Conservation (phyloP, 495 filamentous ascomycete genomes). For the Penicillium malachiteum region DNA sequence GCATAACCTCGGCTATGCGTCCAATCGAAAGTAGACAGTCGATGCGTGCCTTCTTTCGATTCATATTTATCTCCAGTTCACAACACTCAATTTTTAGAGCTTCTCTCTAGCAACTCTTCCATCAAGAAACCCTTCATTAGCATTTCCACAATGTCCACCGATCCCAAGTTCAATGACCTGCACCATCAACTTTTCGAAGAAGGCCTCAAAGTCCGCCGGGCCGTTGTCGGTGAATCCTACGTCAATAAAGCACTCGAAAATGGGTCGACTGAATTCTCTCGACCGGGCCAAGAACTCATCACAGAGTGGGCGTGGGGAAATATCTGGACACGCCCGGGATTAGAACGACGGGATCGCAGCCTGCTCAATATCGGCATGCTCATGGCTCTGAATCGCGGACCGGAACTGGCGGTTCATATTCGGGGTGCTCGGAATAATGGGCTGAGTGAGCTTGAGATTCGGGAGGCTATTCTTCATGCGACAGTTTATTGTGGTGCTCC, state of each 20-base stretch:
- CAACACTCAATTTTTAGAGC: not conserved
- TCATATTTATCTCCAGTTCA: no score
- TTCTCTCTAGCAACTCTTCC: not conserved
- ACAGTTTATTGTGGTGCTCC: slow-evolving; percentile 43
- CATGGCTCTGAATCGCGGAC: slow-evolving; percentile 41
- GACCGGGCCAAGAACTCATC: slow-evolving; percentile 40
- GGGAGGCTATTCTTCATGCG: slow-evolving; percentile 51
- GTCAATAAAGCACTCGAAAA: slow-evolving; percentile 23
- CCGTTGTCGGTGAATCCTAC: slow-evolving; percentile 40
- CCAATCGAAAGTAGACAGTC: no score
- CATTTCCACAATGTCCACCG: slow-evolving; percentile 10
- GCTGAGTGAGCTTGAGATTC: slow-evolving; percentile 48
- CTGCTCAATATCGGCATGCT: slow-evolving; percentile 54
- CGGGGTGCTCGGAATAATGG: slow-evolving; percentile 52
- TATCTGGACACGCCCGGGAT: slow-evolving; percentile 49
- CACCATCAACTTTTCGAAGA: slow-evolving; percentile 55
- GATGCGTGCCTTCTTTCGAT: no score
- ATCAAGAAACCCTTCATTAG: not conserved
- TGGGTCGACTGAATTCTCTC: slow-evolving; percentile 31
- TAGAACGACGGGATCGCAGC: slow-evolving; percentile 45
- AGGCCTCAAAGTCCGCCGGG: slow-evolving; percentile 51
- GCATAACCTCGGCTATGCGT: no score
- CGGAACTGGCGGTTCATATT: slow-evolving; percentile 50
- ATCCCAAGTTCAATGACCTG: slow-evolving; percentile 17
- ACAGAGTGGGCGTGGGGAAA: slow-evolving; percentile 50